Evolutionary conservation across 331 rosid species (phyloP), one percentile per base, ranked within the genome.

Genomic region (Quercus tomentella): DNA sequence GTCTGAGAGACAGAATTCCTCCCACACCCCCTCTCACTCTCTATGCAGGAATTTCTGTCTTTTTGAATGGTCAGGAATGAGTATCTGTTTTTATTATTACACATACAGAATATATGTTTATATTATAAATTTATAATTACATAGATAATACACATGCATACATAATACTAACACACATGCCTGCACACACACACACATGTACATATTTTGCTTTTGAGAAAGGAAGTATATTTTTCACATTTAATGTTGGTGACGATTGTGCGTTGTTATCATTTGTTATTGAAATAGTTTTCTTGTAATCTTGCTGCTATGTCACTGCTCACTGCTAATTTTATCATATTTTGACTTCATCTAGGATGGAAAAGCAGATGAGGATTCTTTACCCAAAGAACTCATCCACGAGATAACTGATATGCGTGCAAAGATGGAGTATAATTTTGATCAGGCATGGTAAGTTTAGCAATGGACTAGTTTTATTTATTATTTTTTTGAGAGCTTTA

Each of bases 401-500:
- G 97, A 93, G 85, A 95, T 95, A 70, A 90, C 91, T 76, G 99
- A 95, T 77, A 93, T 95, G 99, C 97, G 93, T 16, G 56, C 43
- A 76, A 96, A 93, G 93, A 93, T 95, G 94, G 99, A 95, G 82
- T 91, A 91, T 21, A 72, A 95, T 82, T 90, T 96, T 69, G 98
- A 95, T 68, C 94, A 97, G 72, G 97, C 99, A 79, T 95, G 99
- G 99, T 95, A 91, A 88, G 45, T 75, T 85, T 41, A 78, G 72
- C 37, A 66, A 51, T 70, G 51, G 52, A 55, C 28, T 37, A 55
- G 49, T 68, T 56, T 5, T 73, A 10, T 49, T 10, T 12, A 9
- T 49, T 14, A 49, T 37, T 37, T 41, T 41, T 41, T 41, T 41
- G 45, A 41, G 45, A 41, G 45, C 45, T 41, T 8, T 9, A 41